A percentile compares a stretch with the other conserved stretches of the same genome.
These are phyloP conservation scores for Oropetium thomaeum DNA, from an alignment of 176 grass and related monocot genomes.

Conservation along the genomic window DNA sequence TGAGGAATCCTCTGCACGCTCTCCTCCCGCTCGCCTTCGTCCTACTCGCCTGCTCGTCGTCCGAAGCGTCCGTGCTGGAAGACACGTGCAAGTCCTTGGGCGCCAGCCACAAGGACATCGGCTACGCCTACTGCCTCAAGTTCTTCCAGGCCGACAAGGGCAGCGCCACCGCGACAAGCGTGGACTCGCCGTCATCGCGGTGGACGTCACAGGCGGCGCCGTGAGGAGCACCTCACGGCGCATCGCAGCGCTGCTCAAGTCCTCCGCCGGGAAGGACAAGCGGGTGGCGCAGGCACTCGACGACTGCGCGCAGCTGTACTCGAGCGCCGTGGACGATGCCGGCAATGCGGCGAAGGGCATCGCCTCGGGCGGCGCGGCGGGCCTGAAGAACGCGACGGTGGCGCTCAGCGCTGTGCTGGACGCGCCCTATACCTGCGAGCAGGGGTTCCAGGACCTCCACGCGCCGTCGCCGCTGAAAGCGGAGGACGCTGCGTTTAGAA, in stretches of 20 bases:
- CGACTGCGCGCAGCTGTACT: constrained; percentile 41
- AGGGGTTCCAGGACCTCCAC: constrained; percentile 30
- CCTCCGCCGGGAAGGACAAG: constrained; percentile 33
- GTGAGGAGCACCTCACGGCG: not conserved
- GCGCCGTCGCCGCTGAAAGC: constrained; percentile 12
- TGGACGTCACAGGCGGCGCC: not conserved
- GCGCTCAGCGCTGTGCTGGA: constrained; percentile 32
- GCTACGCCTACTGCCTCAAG: constrained; percentile 49
- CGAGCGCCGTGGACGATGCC: constrained; percentile 23
- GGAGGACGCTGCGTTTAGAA: constrained; percentile 38
- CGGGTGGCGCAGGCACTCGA: constrained; percentile 2
- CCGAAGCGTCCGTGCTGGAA: constrained; percentile 28
- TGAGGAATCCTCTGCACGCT: constrained; percentile 16
- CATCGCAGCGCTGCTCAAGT: constrained; percentile 44
- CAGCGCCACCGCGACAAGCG: constrained; percentile 36
- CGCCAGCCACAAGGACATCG: not conserved
- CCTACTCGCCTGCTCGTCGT: constrained; percentile 15
- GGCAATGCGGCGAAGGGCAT: constrained; percentile 18
- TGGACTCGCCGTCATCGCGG: constrained; percentile 49
- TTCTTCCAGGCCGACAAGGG: constrained; percentile 38
- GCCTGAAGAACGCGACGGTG: not conserved
- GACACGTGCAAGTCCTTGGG: constrained; percentile 55
- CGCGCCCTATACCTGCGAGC: constrained; percentile 44
- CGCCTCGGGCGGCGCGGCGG: not conserved
- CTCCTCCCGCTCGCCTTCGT: constrained; percentile 16